Evolutionary conservation across 257 asterid genomes (phyloP), one percentile per base, ranked within the genome.

Genomic region (Gentiana macrophylla): DNA sequence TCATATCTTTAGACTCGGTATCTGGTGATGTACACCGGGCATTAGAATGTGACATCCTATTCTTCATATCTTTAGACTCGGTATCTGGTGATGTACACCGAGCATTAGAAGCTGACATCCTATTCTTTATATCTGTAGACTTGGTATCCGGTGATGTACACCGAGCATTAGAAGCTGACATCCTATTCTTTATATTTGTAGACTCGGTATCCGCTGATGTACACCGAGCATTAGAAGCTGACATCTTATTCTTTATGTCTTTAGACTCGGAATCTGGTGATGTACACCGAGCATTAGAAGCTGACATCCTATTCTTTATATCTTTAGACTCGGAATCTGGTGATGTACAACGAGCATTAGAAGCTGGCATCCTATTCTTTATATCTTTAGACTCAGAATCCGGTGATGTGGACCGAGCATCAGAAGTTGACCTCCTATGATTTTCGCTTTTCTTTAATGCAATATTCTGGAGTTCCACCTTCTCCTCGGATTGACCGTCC

Each of bases 51-150:
- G 6, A 3, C 6, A 49, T 13, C 15, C 5, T 92, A 50, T 92
- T 92, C 83, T 92, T 92, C 64, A 92, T 85, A 41, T 85, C 95
- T 79, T 80, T 83, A 55, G 94, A 77, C 72, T 88, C 97, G 41
- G 74, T 70, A 65, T 85, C 97, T 37, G 89, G 82, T 10, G 68
- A 66, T 1, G 74, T 74, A 60, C 86, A 67, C 63, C 72, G 77
- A 55, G 56, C 34, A 64, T 64, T 80, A 59, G 95, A 68, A 79
- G 72, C 78, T 65, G 84, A 67, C 72, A 75, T 83, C 52, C 76
- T 73, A 54, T 70, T 78, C 72, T 64, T 71, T 67, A 24, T 24
- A 24, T 24, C 24, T 24, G 24, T 24, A 74, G 95, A 73, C 70
- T 82, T 76, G 66, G 70, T 74, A 68, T 59, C 55, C 41, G 73